Base-by-base conservation (phyloP, 495 filamentous ascomycete species). In the Saxophila tyrrhenica region DNA sequence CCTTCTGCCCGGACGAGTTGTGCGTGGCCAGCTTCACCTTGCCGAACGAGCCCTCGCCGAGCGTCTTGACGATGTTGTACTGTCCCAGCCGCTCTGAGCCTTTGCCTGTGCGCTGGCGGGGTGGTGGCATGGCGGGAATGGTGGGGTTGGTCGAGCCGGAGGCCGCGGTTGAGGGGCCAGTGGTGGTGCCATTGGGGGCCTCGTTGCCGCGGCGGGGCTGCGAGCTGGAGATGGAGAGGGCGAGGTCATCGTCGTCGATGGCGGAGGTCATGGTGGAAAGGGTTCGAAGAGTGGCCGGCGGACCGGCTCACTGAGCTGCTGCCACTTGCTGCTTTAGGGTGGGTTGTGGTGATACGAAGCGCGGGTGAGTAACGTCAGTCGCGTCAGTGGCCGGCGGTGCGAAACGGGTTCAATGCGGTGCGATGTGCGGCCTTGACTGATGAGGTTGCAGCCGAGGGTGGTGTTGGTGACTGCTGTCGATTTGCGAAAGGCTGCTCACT, bases 21-120 rank as follows among this genome's bases (percentile, higher is more conserved):
- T 98, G 92, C 32, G 88, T 82, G 1, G 92, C 92, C 58, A 97
- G 80, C 74, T 97, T 97, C 64, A 98, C 92, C 75, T 98, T 98
- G 47, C 92, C 92, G 68, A 98, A 98, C 9, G 87, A 94, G 11
- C 92, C 92, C 72, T 98, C 92, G 24, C 92, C 92, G 3, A 98
- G 78, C 1, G 92, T 95, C 70, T 82, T 86, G 55, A 94, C 73
- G 51, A 95, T 84, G 57, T 84, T 82, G 70, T 97, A 98, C 58
- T 89, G 85, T 44, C 90, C 90, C 56, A 97, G 80, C 52, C 90
- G 81, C 70, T 89, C 81, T 68, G 87, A 83, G 79, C 73, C 56
- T 70, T 58, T 54, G 53, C 3, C 25, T 17, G 38, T 43, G 51
- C 55, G 48, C 50, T 60, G 51, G 19, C 54, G 63, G 24, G n/a